Evolutionary conservation across 1,284 basidiomycete genomes (phyloP), one percentile per base, ranked within the genome.

Genomic region (Lentinula novae-zelandiae): DNA sequence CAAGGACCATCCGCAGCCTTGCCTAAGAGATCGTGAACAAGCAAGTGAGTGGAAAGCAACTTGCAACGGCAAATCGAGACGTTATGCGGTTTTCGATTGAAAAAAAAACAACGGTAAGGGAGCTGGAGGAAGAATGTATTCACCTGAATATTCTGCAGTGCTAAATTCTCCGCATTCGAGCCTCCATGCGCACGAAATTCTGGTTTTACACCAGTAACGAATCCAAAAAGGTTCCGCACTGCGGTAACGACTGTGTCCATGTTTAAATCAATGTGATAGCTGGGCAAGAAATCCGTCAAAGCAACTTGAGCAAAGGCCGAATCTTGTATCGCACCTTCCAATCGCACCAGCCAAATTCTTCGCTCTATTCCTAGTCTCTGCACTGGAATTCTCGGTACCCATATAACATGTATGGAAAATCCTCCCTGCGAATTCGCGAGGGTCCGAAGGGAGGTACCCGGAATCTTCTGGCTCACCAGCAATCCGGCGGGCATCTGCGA

Each of bases 371-470:
- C 95, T 80, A 7, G 97, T 99, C 67, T 98, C 96, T 1, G 74
- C 74, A 64, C 89, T 93, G 9, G 95, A 98, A 73, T 99, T 96
- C 72, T 96, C 92, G 0, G 96, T 99, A 10, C 96, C 96, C 97
- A 99, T 99, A 75, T 98, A 99, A 75, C 95, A 98, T 0, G 96
- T 98, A 71, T 98, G 95, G 80, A 99, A 98, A 62, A 98, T 87
- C 36, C 94, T 82, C 60, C 79, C 80, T 52, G 87, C 86, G 66
- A 98, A 94, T 70, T 98, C 97, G 61, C 82, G 84, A 0, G 96
- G 86, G 70, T 97, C 93, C 0, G 82, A 80, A 1, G 96, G 97
- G 27, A 93, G 70, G 73, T 98, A 99, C 0, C 74, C 75, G 4
- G 93, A 95, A 64, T 84, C 85, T 54, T 88, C 86, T 0, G 89